Evolutionary conservation across 106 monocot genomes (phyloP).

Genomic region (Platanthera guangdongensis): DNA sequence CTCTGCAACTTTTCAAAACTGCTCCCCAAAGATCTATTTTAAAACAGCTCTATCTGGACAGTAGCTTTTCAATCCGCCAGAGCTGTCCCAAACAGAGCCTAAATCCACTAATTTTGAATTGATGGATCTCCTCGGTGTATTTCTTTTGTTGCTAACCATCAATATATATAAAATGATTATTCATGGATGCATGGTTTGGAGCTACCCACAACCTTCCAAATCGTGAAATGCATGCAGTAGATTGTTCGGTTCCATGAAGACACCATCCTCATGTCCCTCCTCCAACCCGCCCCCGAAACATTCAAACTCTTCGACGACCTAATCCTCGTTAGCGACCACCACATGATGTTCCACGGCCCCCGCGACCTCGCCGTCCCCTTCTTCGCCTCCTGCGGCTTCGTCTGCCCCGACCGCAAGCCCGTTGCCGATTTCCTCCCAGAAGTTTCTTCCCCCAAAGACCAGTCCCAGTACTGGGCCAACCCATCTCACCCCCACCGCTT

Average conservation of each 20-base stretch:
- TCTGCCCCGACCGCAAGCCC: slow-evolving; percentile 74
- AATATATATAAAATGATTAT: too few species aligned
- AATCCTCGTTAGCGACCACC: slow-evolving; percentile 68
- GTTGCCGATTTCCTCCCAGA: slow-evolving; percentile 80
- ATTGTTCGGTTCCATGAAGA: slow-evolving; percentile 50
- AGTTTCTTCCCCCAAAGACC: slow-evolving; percentile 77
- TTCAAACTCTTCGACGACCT: slow-evolving; percentile 85
- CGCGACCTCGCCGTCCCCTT: slow-evolving; percentile 57
- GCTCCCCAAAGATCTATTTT: too few species aligned
- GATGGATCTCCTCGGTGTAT: too few species aligned
- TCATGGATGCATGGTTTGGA: background rate
- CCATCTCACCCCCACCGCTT: slow-evolving; percentile 35
- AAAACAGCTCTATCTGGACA: too few species aligned
- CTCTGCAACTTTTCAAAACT: too few species aligned
- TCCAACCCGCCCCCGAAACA: slow-evolving; percentile 82
- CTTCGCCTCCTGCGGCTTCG: slow-evolving; percentile 64
- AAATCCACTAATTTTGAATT: too few species aligned
- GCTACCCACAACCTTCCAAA: slow-evolving; percentile 71
- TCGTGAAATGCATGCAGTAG: slow-evolving; percentile 66
- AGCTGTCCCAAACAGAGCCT: too few species aligned
- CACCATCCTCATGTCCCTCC: slow-evolving; percentile 77
- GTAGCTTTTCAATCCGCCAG: too few species aligned
- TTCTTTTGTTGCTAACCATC: too few species aligned
- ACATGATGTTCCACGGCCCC: slow-evolving; percentile 80
- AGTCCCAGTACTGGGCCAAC: slow-evolving; percentile 70